Percentiles rank a stretch among this genome's conserved stretches.
Evolutionary conservation across 805 yeast genomes (phyloP).

Genomic region (Teunomyces cretensis): DNA sequence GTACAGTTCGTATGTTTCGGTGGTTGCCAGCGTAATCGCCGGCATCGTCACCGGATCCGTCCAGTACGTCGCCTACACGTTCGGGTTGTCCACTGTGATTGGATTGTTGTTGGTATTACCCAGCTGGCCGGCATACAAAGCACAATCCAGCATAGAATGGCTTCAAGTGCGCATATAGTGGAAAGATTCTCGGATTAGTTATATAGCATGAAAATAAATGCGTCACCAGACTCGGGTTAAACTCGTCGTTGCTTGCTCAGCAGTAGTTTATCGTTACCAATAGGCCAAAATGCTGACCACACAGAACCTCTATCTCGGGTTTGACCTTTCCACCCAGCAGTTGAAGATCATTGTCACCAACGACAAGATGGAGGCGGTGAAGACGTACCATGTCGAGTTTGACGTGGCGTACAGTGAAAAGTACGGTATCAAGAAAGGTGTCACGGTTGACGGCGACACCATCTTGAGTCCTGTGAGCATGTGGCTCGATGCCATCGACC

Average conservation of each 20-base stretch:
- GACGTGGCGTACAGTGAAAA: constrained; percentile 57
- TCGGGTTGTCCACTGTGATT: constrained; percentile 34
- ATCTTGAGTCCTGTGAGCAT: constrained; percentile 80
- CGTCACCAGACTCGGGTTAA: not conserved
- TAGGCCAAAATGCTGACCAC: not conserved
- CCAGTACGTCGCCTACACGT: constrained; percentile 33
- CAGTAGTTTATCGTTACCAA: too few species aligned
- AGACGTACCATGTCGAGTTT: constrained; percentile 67
- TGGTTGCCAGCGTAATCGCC: constrained; percentile 40
- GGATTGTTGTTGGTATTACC: constrained; percentile 45
- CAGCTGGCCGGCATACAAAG: constrained; percentile 57
- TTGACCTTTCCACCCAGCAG: constrained; percentile 90
- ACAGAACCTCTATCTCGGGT: constrained; percentile 52
- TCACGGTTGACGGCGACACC: constrained; percentile 51
- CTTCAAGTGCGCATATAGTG: constrained; percentile 29
- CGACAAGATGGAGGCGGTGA: constrained; percentile 49
- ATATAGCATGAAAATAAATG: not conserved
- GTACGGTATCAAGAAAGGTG: constrained; percentile 76
- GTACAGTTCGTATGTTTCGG: constrained; percentile 25
- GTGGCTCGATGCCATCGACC: constrained; percentile 86
- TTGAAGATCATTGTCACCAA: constrained; percentile 71
- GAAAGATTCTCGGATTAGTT: too few species aligned
- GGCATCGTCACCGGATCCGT: constrained; percentile 54
- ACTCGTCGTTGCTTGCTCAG: too few species aligned
- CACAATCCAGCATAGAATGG: constrained; percentile 48